Evolutionary conservation across 176 grass and related monocot genomes (phyloP), one percentile per base, ranked within the genome.

Genomic region (Pontederia paniculata): DNA sequence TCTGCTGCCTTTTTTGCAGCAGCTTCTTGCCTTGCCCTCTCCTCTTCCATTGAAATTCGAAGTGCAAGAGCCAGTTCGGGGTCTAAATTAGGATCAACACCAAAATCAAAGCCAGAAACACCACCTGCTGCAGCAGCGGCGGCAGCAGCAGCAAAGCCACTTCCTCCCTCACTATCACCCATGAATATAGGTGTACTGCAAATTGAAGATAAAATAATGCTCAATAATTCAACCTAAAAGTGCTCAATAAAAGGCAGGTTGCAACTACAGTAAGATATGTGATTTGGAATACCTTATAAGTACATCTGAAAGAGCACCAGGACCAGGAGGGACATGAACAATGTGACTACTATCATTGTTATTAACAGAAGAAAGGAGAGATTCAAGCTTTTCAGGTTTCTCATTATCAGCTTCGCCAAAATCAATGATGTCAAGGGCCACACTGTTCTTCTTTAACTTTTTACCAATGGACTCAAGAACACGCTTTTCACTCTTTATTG

Each of bases 21-120:
- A 50, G 94, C 83, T 45, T 99, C 94, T 72, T 88, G 94, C 52
- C 94, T 84, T 50, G 87, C 94, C 49, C 94, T 71, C 64, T 99
- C 94, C 65, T 99, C 94, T 74, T 99, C 94, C 94, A 99, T 99
- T 49, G 94, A 99, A 47, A 99, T 70, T 46, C 94, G 78, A 50
- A 99, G 70, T 11, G 94, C 94, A 25, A 99, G 74, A 19, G 83
- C 94, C 72, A 99, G 74, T 25, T 99, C 94, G 21, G 94, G 94
- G 69, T 99, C 94, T 44, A 85, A 49, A 79, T 99, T 99, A 58
- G 94, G 94, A 75, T 99, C 94, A 37, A 99, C 94, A 19, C 83
- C 94, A 77, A 99, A 99, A 46, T 99, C 94, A 73, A 82, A 99
- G 23, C 94, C 91, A 73, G 82, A 17, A 73, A 80, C 70, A 23